Evolutionary conservation across 441 rosid species (phyloP), one percentile per base, ranked within the genome.

Genomic region (Populus hybrid): DNA sequence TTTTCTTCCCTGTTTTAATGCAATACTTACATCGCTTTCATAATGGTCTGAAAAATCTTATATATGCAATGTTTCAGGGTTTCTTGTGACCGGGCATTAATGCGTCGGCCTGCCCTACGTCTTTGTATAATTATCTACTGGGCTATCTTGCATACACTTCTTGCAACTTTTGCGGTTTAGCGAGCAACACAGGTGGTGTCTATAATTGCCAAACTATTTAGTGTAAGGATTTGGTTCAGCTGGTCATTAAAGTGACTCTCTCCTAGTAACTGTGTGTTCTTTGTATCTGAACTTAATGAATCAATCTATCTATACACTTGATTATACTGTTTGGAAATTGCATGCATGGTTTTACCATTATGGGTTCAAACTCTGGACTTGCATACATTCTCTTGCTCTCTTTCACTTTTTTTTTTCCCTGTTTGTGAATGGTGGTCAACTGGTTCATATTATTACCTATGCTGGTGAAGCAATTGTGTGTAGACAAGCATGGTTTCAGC

Each of bases 31-130:
- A 67, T 71, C 18, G 69, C 65, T 65, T 75, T 78, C 24, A 34
- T 67, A 59, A 21, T 79, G 71, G 69, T 24, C 64, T 67, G 70
- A 74, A 67, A 78, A 11, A 72, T 64, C 30, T 34, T 19, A 57
- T 23, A 23, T 19, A 12, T 76, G 46, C 70, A 63, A 69, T 80
- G 24, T 79, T 18, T 65, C 87, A 97, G 99, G 99, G 99, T 95
- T 77, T 93, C 98, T 70, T 97, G 99, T 85, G 99, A 97, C 79
- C 87, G 99, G 81, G 87, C 99, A 42, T 88, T 97, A 66, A 95
- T 94, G 99, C 89, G 94, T 79, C 97, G 89, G 79, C 99, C 99
- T 81, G 91, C 90, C 26, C 89, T 94, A 66, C 92, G 98, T 84
- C 97, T 97, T 75, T 86, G 95, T 64, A 94, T 97, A 76, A 92